Evolutionary conservation across 2,329 filamentous ascomycete species (phyloP), one percentile per base, ranked within the genome.

Genomic region (Madurella fahalii): DNA sequence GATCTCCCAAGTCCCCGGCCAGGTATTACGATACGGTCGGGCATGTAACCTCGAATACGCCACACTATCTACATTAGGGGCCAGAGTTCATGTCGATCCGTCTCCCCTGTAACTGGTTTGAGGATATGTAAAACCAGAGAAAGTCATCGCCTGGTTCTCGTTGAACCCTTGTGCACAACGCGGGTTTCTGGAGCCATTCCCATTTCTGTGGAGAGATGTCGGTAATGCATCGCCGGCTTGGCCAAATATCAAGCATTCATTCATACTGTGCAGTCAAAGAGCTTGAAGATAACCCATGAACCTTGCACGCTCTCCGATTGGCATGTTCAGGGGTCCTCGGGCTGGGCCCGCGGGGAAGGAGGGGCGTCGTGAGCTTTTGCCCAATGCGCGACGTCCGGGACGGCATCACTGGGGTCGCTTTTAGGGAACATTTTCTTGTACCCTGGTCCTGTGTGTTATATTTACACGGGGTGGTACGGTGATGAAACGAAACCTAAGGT

Each of bases 201-300:
- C n/a, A n/a, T n/a, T n/a, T n/a, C n/a, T n/a, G 7, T 25, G 25
- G 25, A 25, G 25, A 25, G 25, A 25, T 7, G 25, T 25, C 49
- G 50, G 56, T 53, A 56, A 56, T 55, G 47, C 47, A 42, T 50
- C 57, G 46, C 53, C 57, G 54, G 55, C 51, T 60, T 58, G 52
- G 58, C 53, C 53, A 34, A 18, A 51, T 34, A 54, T 51, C 30
- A 18, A n/a, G 16, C 7, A 5, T 15, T 9, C n/a, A 30, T 46
- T 17, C 17, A 9, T 25, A 47, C 25, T 41, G 43, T 42, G 50
- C 12, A 15, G 31, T 18, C 17, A 17, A 11, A 12, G 17, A 31
- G 34, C 34, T 37, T 15, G 32, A 39, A 13, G 25, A 32, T 44
- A 12, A 50, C 34, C 49, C 46, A 37, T 58, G 52, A 58, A 55